These are phyloP conservation scores for Diaporthe batatas DNA, from an alignment of 2,329 filamentous ascomycete genomes.

Conservation along the genomic window DNA sequence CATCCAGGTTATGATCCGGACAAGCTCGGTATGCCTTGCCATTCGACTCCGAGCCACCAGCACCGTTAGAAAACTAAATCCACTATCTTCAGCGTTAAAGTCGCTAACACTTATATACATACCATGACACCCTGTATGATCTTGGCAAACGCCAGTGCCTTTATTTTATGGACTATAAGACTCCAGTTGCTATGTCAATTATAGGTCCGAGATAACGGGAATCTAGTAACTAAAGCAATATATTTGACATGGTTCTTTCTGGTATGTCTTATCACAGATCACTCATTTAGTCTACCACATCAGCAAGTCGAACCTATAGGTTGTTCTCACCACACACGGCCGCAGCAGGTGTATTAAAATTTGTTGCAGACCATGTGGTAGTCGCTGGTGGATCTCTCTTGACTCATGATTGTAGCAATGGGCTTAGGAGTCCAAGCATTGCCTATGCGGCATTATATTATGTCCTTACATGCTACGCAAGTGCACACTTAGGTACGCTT, in stretches of 20 bases:
- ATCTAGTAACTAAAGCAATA: too few species aligned
- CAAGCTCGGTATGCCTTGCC: neutral
- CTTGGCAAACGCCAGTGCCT: too few species aligned
- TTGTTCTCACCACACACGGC: slow-evolving; percentile 20
- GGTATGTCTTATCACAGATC: neutral
- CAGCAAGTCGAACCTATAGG: slow-evolving; percentile 23
- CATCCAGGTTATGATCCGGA: too few species aligned
- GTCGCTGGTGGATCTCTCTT: slow-evolving; percentile 21
- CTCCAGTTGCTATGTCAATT: too few species aligned
- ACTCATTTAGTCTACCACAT: slow-evolving; percentile 32
- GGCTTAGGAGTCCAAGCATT: neutral
- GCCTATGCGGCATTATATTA: slow-evolving; percentile 2
- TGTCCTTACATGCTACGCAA: neutral
- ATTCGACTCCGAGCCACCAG: too few species aligned
- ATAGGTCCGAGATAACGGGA: too few species aligned
- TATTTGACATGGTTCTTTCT: neutral
- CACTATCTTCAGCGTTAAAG: neutral
- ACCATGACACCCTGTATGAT: neutral
- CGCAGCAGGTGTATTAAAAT: slow-evolving; percentile 19
- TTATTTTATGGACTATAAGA: too few species aligned
- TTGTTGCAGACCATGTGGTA: slow-evolving; percentile 8
- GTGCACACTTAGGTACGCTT: too few species aligned
- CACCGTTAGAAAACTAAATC: neutral
- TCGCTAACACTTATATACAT: too few species aligned
- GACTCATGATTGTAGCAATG: slow-evolving; percentile 14